Base-by-base conservation (phyloP, 2,329 filamentous ascomycete genomes). In the Calonectria montana region DNA sequence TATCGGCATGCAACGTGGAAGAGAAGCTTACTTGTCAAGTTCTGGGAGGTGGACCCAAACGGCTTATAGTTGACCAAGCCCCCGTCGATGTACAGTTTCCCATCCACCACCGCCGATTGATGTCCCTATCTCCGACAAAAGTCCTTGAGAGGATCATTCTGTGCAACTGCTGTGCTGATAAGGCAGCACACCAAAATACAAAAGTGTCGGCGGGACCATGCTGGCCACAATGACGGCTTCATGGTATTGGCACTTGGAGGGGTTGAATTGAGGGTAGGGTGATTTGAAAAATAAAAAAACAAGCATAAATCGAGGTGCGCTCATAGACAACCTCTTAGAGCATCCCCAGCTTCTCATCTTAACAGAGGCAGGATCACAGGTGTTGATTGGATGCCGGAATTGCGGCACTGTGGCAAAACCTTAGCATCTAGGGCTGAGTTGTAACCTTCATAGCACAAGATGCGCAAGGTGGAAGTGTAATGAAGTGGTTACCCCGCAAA, bases 71-170 rank as follows among this genome's bases (percentile, higher is more conserved):
- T 67, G 15, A 70, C 59, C 16, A 69, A 47, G 2, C 71, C 71
- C 4, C 71, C 67, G 18, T 73, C 67, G 21, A 73, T 67, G 27
- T 73, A 73, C 15, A 73, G 57, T 25, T 70, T 73, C 10, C 48
- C n/a, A 43, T 70, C 71, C 3, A 73, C 68, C 39, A 73, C 71
- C 2, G 71, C 68, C 7, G 71, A 41, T 43, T 73, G 71, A 35
- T 73, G 71, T 13, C 67, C 63, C n/a, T 41, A 73, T 61, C 71
- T 67, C 23, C 67, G 57, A 39, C 71, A 73, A 16, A 73, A 73
- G 27, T 70, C 16, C 13, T 70, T 47, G 13, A 43, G 59, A 5
- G 70, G 70, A 39, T 70, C 57, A 21, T 65, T 43, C 21, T 59
- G 65, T 15, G 64, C 64, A 23, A 66, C 3, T 6, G 23, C 57